Evolutionary conservation across 2,329 filamentous ascomycete genomes (phyloP).

Genomic region (Rosellinia necatrix): DNA sequence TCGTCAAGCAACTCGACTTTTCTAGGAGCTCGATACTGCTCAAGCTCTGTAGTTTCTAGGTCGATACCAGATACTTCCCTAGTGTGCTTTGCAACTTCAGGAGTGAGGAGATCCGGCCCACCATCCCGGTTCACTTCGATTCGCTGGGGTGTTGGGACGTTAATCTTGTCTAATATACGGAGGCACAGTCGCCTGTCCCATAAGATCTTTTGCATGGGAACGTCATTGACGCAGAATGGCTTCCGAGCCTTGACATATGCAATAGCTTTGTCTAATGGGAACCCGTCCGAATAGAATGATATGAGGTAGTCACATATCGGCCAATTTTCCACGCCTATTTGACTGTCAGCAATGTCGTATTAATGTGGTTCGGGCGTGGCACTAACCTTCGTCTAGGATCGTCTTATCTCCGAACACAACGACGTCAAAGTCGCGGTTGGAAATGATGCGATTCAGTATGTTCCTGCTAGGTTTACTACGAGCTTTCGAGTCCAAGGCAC

Average conservation of each 20-base stretch:
- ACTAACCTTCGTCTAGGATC: slow-evolving; percentile 84
- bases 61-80: slow-evolving; percentile 78
- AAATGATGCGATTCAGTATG: slow-evolving; percentile 89
- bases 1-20: slow-evolving; percentile 88
- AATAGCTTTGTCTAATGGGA: slow-evolving; percentile 95
- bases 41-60: slow-evolving; percentile 72
- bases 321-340: slow-evolving; percentile 47
- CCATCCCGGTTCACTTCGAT: slow-evolving; percentile 93
- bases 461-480: slow-evolving; percentile 96
- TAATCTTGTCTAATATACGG: slow-evolving; percentile 83
- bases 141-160: slow-evolving; percentile 85
- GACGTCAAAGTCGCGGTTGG: slow-evolving; percentile 92
- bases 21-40: slow-evolving; percentile 57
- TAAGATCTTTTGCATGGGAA: slow-evolving; percentile 94
- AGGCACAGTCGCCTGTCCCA: slow-evolving; percentile 95
- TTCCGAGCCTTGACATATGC: slow-evolving; percentile 91
- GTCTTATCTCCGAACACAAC: slow-evolving; percentile 99
- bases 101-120: slow-evolving; percentile 76
- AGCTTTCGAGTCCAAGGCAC: slow-evolving; percentile 92
- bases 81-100: slow-evolving; percentile 80
- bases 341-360: slow-evolving; percentile 32
- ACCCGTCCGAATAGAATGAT: slow-evolving; percentile 97
- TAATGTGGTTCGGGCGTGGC: neutral
- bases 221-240: slow-evolving; percentile 95
- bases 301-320: slow-evolving; percentile 80